Conservation (phyloP, 1,139 yeast species). For the Spencermartinsiella ligniputridi region DNA sequence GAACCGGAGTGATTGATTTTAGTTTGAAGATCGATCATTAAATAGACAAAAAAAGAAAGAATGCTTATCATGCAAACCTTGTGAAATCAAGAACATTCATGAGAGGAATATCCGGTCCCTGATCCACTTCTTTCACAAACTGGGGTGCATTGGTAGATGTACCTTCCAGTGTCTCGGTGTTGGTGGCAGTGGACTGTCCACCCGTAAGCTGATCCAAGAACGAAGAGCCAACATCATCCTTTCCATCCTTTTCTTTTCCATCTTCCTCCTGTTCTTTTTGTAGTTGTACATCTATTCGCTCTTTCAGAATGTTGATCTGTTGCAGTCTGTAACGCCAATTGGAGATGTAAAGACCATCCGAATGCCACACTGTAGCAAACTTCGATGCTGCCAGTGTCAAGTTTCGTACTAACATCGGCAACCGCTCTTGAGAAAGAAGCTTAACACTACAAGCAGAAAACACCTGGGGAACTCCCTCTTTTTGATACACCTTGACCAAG, state of each 20-base stretch:
- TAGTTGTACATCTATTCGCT: constrained; percentile 34
- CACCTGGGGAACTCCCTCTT: constrained; percentile 70
- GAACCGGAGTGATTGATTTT: constrained; percentile 74
- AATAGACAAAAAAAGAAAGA: not conserved
- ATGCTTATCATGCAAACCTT: constrained; percentile 1
- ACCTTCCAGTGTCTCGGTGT: constrained; percentile 4
- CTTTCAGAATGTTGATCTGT: constrained; percentile 50
- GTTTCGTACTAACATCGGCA: constrained; percentile 63
- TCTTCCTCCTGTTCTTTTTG: constrained; percentile 12
- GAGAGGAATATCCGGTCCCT: constrained; percentile 12
- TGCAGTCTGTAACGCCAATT: constrained; percentile 66
- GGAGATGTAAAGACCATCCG: constrained; percentile 48
- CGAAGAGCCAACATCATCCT: constrained; percentile 19
- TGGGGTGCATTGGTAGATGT: not conserved
- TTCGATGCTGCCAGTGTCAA: constrained; percentile 62
- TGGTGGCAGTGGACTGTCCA: constrained; percentile 6
- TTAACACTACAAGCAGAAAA: constrained; percentile 75
- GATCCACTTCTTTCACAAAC: not conserved
- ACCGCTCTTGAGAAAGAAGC: constrained; percentile 53
- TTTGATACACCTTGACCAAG: constrained; percentile 59
- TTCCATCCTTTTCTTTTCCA: constrained; percentile 23
- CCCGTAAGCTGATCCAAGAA: constrained; percentile 26
- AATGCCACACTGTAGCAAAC: constrained; percentile 74
- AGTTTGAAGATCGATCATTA: constrained; percentile 66
- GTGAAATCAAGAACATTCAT: constrained; percentile 16